Evolutionary conservation across 2,329 filamentous ascomycete species (phyloP).

Genomic region (Xylaria multiplex): DNA sequence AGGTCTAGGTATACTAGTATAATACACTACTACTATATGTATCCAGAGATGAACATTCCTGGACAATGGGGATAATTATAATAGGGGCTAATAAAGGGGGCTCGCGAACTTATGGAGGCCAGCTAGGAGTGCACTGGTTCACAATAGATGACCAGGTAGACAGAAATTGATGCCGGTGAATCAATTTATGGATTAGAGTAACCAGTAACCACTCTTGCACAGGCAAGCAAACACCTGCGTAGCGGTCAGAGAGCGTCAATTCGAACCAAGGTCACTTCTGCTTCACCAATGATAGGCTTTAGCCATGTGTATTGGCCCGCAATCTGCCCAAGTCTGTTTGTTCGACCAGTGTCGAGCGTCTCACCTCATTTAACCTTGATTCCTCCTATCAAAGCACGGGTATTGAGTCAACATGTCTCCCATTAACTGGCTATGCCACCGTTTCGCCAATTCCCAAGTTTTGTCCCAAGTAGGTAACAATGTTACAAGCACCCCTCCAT

Average conservation of each 20-base stretch:
- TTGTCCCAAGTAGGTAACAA: slow-evolving; percentile 3
- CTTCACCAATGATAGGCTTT: slow-evolving; percentile 11
- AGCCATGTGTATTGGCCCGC: slow-evolving; percentile 15
- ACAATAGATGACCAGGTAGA: slow-evolving; percentile 2
- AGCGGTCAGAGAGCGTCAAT: slow-evolving; percentile 21
- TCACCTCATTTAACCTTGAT: slow-evolving; percentile 36
- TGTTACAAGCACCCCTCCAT: slow-evolving; percentile 9
- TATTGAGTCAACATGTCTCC: slow-evolving; percentile 21
- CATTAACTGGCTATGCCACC: background rate
- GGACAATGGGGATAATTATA: background rate
- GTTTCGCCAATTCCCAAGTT: slow-evolving; percentile 9
- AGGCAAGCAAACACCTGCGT: slow-evolving; percentile 17
- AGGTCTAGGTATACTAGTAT: no score
- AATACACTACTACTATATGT: background rate
- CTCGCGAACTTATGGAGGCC: background rate
- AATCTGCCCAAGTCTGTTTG: slow-evolving; percentile 22
- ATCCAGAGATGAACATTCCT: background rate
- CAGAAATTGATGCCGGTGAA: background rate
- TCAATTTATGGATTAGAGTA: background rate
- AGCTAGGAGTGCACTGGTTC: background rate
- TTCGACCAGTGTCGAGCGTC: slow-evolving; percentile 35
- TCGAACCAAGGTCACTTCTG: slow-evolving; percentile 11
- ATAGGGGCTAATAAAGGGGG: slow-evolving; percentile 20
- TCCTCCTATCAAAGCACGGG: slow-evolving; percentile 23
- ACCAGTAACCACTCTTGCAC: slow-evolving; percentile 5